phyloP scores from a whole-genome alignment of 352 stramenopile genomes.

The Pythium myriotylum region DNA sequence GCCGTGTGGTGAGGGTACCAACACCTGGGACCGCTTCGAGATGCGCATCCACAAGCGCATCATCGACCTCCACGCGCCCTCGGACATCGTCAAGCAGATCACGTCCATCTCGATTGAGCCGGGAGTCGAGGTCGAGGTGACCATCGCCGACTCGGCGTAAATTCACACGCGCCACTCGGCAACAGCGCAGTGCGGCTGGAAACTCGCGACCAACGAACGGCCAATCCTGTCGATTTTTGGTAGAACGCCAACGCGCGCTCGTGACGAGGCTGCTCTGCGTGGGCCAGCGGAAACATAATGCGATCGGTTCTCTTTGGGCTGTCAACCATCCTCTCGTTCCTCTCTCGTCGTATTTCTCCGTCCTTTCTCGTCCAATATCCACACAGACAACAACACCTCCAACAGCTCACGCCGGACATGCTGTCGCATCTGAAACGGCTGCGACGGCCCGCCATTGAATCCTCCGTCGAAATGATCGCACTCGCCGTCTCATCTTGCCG shows the following conservation, averaged over 20 bases:
- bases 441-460: too few species aligned
- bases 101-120: conserved; percentile 99
- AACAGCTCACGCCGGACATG: too few species aligned
- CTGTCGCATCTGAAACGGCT: too few species aligned
- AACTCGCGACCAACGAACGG: too few species aligned
- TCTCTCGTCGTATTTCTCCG: not conserved
- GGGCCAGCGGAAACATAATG: conserved; percentile 2
- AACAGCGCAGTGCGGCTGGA: too few species aligned
- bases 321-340: not conserved
- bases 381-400: too few species aligned
- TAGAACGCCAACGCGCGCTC: too few species aligned
- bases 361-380: not conserved
- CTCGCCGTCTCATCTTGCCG: not conserved
- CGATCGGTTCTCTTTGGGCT: conserved; percentile 17
- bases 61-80: conserved; percentile 98
- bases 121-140: conserved; percentile 99
- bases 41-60: conserved; percentile 99
- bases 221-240: too few species aligned
- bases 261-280: too few species aligned
- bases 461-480: too few species aligned
- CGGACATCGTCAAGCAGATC: conserved; percentile 99
- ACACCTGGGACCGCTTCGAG: conserved; percentile 99
- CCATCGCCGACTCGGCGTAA: conserved; percentile 93
- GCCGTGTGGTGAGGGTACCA: conserved; percentile 98
- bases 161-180: too few species aligned